These are phyloP conservation scores for Leccinum incarnatum DNA, from an alignment of 768 basidiomycete species.

Conservation along the genomic window DNA sequence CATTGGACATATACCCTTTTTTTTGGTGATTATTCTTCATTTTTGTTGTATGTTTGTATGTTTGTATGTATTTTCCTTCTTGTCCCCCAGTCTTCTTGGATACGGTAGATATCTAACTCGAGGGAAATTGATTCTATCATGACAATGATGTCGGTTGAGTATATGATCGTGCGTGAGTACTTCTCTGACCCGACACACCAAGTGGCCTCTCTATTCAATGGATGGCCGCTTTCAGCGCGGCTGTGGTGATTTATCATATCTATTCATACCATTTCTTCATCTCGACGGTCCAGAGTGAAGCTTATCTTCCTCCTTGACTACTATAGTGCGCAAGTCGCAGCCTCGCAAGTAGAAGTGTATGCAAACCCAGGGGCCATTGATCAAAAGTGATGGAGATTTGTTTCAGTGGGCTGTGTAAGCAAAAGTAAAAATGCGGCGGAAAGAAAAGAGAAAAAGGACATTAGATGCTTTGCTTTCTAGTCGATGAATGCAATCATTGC, in stretches of 20 bases:
- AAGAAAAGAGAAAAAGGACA: neutral
- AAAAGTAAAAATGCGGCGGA: too few species aligned
- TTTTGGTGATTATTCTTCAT: too few species aligned
- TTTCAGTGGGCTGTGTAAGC: too few species aligned
- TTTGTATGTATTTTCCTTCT: too few species aligned
- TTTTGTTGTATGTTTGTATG: neutral
- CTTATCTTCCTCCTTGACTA: too few species aligned
- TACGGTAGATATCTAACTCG: neutral
- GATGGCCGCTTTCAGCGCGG: neutral
- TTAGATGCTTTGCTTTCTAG: too few species aligned
- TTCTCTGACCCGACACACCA: neutral
- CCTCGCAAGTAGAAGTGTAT: too few species aligned
- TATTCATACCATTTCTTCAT: neutral
- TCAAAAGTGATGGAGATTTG: neutral
- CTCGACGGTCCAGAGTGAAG: too few species aligned
- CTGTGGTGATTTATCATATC: too few species aligned
- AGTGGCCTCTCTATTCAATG: neutral
- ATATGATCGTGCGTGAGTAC: neutral
- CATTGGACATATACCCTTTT: neutral
- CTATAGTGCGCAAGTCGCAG: too few species aligned
- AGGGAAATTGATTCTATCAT: neutral
- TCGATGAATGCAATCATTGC: too few species aligned
- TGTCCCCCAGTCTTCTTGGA: neutral
- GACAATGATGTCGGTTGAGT: neutral
- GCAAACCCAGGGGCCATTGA: neutral